phyloP scores from a whole-genome alignment of 2,329 filamentous ascomycete genomes.

The Ceratocystis smalleyi region DNA sequence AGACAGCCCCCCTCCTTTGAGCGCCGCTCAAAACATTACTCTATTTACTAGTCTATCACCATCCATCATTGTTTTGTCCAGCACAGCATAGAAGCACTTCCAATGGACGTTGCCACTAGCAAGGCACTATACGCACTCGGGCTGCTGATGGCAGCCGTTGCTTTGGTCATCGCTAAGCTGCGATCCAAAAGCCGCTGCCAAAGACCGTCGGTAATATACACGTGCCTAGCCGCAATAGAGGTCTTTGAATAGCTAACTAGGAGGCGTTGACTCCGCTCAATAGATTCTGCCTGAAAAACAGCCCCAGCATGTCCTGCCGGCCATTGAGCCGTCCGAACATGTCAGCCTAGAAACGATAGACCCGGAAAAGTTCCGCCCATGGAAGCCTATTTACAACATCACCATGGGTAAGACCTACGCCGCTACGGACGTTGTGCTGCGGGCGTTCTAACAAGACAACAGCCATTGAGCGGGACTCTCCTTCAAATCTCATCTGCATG shows the following conservation, averaged over 20 bases:
- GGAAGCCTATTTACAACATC: conserved; percentile 38
- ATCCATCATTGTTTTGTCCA: background rate
- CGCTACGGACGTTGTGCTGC: background rate
- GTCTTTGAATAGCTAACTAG: background rate
- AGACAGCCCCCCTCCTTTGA: background rate
- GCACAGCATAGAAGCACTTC: background rate
- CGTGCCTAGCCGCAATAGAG: background rate
- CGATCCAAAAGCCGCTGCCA: background rate
- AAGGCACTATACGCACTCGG: conserved; percentile 2
- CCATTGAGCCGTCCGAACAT: conserved; percentile 20
- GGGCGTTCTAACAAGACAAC: background rate
- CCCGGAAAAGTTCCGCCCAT: conserved; percentile 31
- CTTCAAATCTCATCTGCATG: conserved; percentile 37
- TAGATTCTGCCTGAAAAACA: conserved; percentile 12
- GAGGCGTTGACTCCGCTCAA: background rate
- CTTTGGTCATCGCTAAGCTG: conserved; percentile 1
- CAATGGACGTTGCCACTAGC: background rate
- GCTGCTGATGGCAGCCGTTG: conserved; percentile 3
- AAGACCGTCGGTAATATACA: background rate
- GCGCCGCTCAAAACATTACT: background rate
- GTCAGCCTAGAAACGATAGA: conserved; percentile 29
- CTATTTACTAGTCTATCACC: background rate
- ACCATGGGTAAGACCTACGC: conserved; percentile 32
- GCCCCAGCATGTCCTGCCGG: background rate
- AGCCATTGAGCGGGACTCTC: conserved; percentile 30